Evolutionary conservation across 768 basidiomycete species (phyloP).

Genomic region (Suillus lakei): DNA sequence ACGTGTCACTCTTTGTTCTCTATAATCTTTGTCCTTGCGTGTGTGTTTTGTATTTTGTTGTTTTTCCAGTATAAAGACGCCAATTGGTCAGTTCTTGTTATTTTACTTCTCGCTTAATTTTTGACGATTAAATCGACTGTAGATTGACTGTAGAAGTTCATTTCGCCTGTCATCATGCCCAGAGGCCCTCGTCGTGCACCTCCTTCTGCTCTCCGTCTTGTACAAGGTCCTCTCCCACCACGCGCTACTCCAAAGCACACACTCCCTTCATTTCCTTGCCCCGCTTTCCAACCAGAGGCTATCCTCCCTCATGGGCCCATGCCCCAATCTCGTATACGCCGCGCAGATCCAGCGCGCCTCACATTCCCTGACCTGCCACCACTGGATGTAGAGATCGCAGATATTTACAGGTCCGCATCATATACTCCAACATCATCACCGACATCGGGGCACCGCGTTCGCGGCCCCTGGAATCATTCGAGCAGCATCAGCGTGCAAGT

Average conservation of each 20-base stretch:
- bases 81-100: neutral
- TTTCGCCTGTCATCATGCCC: slow-evolving; percentile 47
- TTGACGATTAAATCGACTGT: neutral
- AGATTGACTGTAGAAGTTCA: neutral
- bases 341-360: slow-evolving; percentile 9
- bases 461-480: slow-evolving; percentile 68
- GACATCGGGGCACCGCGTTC: slow-evolving; percentile 27
- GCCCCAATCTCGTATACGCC: slow-evolving; percentile 23
- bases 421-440: slow-evolving; percentile 23
- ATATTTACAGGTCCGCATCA: slow-evolving; percentile 18
- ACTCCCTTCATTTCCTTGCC: slow-evolving; percentile 68
- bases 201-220: slow-evolving; percentile 66
- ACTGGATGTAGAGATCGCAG: slow-evolving; percentile 25
- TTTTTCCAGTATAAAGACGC: neutral
- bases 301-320: slow-evolving; percentile 25
- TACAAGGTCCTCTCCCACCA: slow-evolving; percentile 64
- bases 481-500: slow-evolving; percentile 46
- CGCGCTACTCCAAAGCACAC: slow-evolving; percentile 65
- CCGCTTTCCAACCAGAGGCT: slow-evolving; percentile 47
- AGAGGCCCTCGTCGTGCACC: slow-evolving; percentile 56
- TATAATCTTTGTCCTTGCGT: neutral
- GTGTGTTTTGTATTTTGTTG: neutral
- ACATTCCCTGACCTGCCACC: slow-evolving; percentile 28
- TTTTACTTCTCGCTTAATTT: neutral
- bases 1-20: neutral